Evolutionary conservation across 2,329 filamentous ascomycete genomes (phyloP).

Genomic region (Cercospora sesami): DNA sequence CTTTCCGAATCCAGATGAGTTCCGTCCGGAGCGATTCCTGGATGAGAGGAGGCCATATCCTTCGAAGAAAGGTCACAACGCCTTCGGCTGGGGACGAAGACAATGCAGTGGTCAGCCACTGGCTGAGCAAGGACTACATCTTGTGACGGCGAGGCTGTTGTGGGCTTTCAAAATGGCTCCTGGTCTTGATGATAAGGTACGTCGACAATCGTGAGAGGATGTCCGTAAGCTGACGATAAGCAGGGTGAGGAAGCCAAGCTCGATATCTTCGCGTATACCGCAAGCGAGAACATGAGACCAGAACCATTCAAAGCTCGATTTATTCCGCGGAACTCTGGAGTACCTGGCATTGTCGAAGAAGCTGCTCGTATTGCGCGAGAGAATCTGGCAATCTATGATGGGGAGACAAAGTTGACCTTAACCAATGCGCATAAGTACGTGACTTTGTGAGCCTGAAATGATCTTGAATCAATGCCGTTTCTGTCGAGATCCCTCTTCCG

Average conservation of each 20-base stretch:
- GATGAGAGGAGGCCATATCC: neutral
- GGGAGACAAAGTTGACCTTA: neutral
- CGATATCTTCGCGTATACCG: neutral
- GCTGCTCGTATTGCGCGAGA: neutral
- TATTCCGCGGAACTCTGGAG: neutral
- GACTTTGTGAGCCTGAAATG: no score
- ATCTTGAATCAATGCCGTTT: no score
- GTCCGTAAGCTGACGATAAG: neutral
- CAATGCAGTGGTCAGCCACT: neutral
- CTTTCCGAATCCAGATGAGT: neutral
- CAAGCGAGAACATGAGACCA: no score
- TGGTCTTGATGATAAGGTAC: neutral
- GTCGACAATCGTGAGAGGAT: no score
- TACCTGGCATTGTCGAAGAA: neutral
- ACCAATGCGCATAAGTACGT: neutral
- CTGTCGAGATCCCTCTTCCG: no score
- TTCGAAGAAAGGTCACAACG: neutral
- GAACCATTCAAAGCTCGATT: neutral
- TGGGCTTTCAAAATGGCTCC: neutral
- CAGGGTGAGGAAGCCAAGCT: neutral
- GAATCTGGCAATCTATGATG: neutral
- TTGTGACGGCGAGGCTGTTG: neutral
- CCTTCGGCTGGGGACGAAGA: neutral
- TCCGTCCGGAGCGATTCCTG: neutral
- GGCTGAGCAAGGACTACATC: neutral